Conservation (phyloP, 352 stramenopile genomes). For the Globisporangium uncinulatum region DNA sequence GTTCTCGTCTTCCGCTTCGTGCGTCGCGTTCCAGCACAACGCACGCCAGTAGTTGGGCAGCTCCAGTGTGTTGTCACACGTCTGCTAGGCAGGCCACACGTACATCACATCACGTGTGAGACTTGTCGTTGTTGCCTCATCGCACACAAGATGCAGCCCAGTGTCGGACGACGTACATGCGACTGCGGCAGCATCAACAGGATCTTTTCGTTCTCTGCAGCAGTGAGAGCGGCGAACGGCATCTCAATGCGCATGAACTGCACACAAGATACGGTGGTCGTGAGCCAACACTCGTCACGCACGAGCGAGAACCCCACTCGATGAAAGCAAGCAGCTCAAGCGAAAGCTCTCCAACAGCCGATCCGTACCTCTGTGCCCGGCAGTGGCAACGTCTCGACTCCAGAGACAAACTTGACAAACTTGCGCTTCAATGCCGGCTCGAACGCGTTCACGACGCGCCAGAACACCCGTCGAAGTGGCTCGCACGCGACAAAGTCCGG, state of each 20-base stretch:
- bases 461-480: slow-evolving; percentile 40
- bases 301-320: too few relatives aligned
- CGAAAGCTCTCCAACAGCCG: not conserved
- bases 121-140: too few relatives aligned
- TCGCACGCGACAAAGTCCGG: slow-evolving; percentile 43
- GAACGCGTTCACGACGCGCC: slow-evolving; percentile 45
- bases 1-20: slow-evolving; percentile 21
- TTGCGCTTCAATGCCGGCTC: slow-evolving; percentile 48
- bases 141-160: not conserved
- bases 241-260: slow-evolving; percentile 79
- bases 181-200: slow-evolving; percentile 66
- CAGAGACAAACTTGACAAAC: slow-evolving; percentile 73
- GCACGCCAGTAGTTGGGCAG: slow-evolving; percentile 73
- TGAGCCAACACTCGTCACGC: not conserved
- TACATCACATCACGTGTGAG: not conserved
- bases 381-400: slow-evolving; percentile 55
- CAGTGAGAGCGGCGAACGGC: slow-evolving; percentile 45
- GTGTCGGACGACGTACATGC: slow-evolving; percentile 36
- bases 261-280: not conserved
- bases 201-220: slow-evolving; percentile 32
- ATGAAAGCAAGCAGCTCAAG: slow-evolving; percentile 1
- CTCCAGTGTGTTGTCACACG: slow-evolving; percentile 71
- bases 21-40: slow-evolving; percentile 42
- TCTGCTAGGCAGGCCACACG: slow-evolving; percentile 19
- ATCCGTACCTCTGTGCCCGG: slow-evolving; percentile 48